phyloP scores from a whole-genome alignment of 169 alveolate species.

The Eimeria brunetti region DNA sequence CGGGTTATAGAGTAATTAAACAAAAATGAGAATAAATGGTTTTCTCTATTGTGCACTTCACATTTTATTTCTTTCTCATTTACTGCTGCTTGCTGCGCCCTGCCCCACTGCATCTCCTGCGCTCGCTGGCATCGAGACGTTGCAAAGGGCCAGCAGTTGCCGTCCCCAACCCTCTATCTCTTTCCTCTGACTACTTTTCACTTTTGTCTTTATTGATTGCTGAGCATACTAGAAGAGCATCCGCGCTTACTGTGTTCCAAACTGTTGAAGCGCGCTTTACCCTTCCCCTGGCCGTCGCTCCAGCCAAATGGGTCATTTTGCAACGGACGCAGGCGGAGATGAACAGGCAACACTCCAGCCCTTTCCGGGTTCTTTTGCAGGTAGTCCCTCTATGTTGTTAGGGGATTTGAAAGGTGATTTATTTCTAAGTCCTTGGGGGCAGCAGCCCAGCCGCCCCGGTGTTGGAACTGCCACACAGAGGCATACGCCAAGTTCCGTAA shows the following conservation, averaged over 20 bases:
- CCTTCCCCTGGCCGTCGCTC: neutral
- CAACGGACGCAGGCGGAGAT: constrained; percentile 4
- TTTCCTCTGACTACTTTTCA: neutral
- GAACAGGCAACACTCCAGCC: neutral
- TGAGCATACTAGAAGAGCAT: too few relatives aligned
- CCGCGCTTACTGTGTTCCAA: too few relatives aligned
- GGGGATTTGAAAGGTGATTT: neutral
- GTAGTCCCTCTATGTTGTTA: neutral
- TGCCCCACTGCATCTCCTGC: neutral
- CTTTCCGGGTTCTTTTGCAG: neutral
- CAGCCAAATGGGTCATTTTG: neutral
- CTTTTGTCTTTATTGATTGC: neutral
- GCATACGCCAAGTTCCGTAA: neutral
- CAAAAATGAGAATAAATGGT: too few relatives aligned
- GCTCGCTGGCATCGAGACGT: constrained; percentile 8
- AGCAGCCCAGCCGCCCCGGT: neutral
- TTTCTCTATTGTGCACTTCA: neutral
- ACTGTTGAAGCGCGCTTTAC: neutral
- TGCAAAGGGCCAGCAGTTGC: neutral
- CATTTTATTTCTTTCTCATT: neutral
- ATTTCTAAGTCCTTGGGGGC: neutral
- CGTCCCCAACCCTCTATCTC: neutral
- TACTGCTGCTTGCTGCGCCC: neutral
- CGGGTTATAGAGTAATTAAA: too few relatives aligned
- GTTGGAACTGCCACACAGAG: neutral